Conservation (phyloP, 2,329 filamentous ascomycete species). For the Xylariaceae sp. region DNA sequence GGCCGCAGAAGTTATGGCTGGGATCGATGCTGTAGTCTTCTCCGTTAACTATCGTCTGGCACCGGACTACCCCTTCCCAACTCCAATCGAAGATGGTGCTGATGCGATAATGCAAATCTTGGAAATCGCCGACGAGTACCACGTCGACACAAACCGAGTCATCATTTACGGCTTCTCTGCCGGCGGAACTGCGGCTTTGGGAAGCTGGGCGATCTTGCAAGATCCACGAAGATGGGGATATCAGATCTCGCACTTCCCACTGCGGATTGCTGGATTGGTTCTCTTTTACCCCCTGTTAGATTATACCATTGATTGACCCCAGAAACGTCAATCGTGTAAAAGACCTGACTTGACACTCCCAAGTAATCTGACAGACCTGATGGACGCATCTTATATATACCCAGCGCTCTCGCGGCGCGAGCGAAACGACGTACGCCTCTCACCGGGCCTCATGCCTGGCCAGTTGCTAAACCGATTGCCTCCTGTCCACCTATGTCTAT, state of each 20-base stretch:
- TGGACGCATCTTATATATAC: conserved; percentile 63
- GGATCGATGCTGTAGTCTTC: conserved; percentile 60
- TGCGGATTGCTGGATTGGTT: conserved; percentile 56
- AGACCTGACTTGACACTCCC: conserved; percentile 62
- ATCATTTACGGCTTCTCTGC: conserved; percentile 66
- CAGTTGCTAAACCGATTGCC: conserved; percentile 27
- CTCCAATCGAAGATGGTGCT: conserved; percentile 65
- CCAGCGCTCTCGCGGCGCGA: conserved; percentile 47
- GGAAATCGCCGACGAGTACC: conserved; percentile 56
- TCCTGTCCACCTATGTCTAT: conserved; percentile 33
- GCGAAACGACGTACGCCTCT: conserved; percentile 57
- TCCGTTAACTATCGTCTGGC: conserved; percentile 69
- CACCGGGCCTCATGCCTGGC: conserved; percentile 43
- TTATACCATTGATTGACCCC: conserved; percentile 58
- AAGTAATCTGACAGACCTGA: conserved; percentile 59
- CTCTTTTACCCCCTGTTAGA: conserved; percentile 66
- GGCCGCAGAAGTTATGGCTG: conserved; percentile 53
- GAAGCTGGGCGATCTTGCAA: conserved; percentile 38
- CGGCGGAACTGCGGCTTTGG: conserved; percentile 57
- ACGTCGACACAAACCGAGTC: conserved; percentile 58
- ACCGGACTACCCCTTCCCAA: conserved; percentile 65
- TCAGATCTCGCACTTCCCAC: conserved; percentile 37
- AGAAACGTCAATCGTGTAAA: conserved; percentile 56
- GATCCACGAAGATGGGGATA: conserved; percentile 29
- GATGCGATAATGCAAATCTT: conserved; percentile 64